A percentile compares a stretch with the other conserved stretches of the same genome.
These are phyloP conservation scores for Arctium minus DNA, from an alignment of 129 eudicot genomes.

Conservation along the genomic window DNA sequence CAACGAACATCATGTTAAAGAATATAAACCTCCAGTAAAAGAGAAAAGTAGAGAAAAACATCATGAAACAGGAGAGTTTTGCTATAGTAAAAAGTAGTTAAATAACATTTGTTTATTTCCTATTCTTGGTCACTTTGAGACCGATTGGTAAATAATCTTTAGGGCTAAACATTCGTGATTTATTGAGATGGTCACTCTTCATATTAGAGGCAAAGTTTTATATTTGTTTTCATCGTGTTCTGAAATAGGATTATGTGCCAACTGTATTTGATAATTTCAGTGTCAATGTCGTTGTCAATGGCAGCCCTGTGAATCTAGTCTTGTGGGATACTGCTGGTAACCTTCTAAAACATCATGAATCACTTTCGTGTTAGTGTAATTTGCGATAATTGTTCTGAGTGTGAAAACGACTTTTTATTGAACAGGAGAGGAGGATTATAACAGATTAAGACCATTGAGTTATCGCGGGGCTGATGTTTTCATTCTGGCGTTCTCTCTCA, in stretches of 20 bases:
- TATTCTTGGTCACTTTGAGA: not conserved
- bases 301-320: conserved; percentile 47
- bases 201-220: not conserved
- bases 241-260: conserved; percentile 53
- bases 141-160: not conserved
- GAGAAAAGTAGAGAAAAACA: too few species aligned
- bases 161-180: not conserved
- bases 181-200: not conserved
- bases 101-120: not conserved
- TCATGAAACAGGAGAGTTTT: too few species aligned
- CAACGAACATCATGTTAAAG: too few species aligned
- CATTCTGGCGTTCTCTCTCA: conserved; percentile 54
- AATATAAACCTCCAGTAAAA: too few species aligned
- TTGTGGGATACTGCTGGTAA: conserved; percentile 65
- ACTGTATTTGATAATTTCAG: conserved; percentile 59
- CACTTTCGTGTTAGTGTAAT: not conserved
- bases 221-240: not conserved
- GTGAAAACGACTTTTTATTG: not conserved
- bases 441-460: conserved; percentile 55
- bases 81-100: too few species aligned
- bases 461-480: conserved; percentile 63
- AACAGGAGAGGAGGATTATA: conserved; percentile 58
- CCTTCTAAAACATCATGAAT: conserved; percentile 1
- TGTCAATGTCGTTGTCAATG: conserved; percentile 52
- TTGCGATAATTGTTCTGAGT: not conserved